Base-by-base conservation (phyloP, 2,329 filamentous ascomycete genomes). In the Ceratocystis eucalypticola region DNA sequence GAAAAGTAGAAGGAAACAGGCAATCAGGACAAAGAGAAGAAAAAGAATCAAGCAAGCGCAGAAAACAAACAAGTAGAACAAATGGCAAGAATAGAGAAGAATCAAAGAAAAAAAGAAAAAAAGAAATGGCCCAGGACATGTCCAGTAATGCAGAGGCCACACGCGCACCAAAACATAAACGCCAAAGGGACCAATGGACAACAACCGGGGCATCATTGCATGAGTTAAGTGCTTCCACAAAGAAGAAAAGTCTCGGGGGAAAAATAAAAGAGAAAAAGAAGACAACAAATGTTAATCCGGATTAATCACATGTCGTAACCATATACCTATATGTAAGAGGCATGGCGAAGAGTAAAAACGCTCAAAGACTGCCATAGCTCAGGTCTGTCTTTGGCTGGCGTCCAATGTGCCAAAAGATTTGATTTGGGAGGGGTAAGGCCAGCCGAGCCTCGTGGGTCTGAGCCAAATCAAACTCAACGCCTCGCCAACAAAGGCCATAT, bases 41-140 rank as follows among this genome's bases (percentile, higher is more conserved):
- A 57, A 25, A 41, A 57, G 37, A 41, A 41, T 41, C 37, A 41
- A 41, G 37, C 37, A 41, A 41, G 10, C 37, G 37, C 37, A 41
- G 28, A 63, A 64, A 64, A 30, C 12, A 53, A 25, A 30, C 28
- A 64, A 66, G 61, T 33, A 30, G 48, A 64, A 53, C 61, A 25
- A 30, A 64, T 33, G 30, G 64, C 20, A 63, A 41, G 15, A 37
- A 65, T 30, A 46, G 20, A 67, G 30, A 67, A n/a, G 61, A 62
- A 53, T 57, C 20, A 53, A 53, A 65, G n/a, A 30, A 66, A 64
- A 53, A 44, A 6, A 45, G 22, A 37, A 30, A 12, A 62, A 61
- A 44, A 33, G n/a, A 37, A 62, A 62, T 45, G 41, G 46, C 45
- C 44, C n/a, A 37, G 33, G 44, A 53, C 46, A 64, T 59, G 55